Conservation (phyloP, 2,329 filamentous ascomycete genomes). For the Truncatella angustata region DNA sequence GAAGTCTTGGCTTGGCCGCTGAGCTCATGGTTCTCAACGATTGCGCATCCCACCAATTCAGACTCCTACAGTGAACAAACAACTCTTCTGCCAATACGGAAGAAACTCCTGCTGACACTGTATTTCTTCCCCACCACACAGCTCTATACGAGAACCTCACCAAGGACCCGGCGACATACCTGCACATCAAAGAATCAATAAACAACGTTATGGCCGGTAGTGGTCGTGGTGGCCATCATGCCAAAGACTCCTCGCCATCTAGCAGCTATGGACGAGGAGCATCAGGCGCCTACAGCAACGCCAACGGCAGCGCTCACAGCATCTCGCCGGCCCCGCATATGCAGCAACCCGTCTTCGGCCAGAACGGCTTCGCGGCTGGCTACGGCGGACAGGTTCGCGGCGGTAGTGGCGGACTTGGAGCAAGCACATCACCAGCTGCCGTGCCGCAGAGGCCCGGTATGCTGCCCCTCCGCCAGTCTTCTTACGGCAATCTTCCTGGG, state of each 20-base stretch:
- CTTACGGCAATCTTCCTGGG: not conserved
- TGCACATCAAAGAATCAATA: slow-evolving; percentile 12
- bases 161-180: slow-evolving; percentile 17
- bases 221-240: slow-evolving; percentile 6
- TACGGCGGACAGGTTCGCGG: not conserved
- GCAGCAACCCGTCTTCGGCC: not conserved
- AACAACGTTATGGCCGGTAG: slow-evolving; percentile 6
- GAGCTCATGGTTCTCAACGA: not conserved
- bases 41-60: too few relatives aligned
- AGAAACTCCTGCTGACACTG: not conserved
- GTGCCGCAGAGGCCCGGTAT: slow-evolving; percentile 6
- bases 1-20: not conserved
- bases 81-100: not conserved
- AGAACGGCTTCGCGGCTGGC: slow-evolving; percentile 1
- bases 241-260: slow-evolving; percentile 1
- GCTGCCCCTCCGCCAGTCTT: not conserved
- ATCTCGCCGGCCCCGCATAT: not conserved
- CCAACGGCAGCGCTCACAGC: not conserved
- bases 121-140: slow-evolving; percentile 8
- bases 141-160: slow-evolving; percentile 21
- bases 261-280: not conserved
- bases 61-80: too few relatives aligned
- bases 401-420: not conserved
- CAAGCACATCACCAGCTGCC: slow-evolving; percentile 1
- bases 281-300: not conserved